These are phyloP conservation scores for Candida krabiensis DNA, from an alignment of 805 yeast genomes.

Conservation along the genomic window DNA sequence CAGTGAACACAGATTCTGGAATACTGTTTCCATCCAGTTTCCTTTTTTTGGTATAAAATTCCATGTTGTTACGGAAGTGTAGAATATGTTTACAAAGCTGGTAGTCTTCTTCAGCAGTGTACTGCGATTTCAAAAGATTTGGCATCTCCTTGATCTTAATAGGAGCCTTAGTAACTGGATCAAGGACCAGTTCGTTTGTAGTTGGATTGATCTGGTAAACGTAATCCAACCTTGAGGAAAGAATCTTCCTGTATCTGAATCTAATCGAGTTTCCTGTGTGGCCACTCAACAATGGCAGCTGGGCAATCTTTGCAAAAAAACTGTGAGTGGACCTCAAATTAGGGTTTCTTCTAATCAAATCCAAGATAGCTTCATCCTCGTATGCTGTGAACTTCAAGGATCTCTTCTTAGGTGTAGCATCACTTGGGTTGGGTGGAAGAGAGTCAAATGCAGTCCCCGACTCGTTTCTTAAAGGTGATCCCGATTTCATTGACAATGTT, in stretches of 20 bases:
- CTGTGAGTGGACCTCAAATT: slow-evolving; percentile 65
- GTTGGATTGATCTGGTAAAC: slow-evolving; percentile 49
- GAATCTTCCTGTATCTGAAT: slow-evolving; percentile 52
- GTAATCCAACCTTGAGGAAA: slow-evolving; percentile 41
- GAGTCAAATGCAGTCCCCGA: slow-evolving; percentile 6
- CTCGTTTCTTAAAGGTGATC: no score
- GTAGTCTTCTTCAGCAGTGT: slow-evolving; percentile 71
- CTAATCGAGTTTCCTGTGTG: slow-evolving; percentile 81
- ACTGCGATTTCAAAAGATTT: slow-evolving; percentile 56
- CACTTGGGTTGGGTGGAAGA: slow-evolving; percentile 1
- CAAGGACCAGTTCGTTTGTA: slow-evolving; percentile 42
- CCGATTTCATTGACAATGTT: slow-evolving; percentile 4
- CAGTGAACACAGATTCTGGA: slow-evolving; percentile 41
- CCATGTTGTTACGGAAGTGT: slow-evolving; percentile 22
- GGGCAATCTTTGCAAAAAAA: slow-evolving; percentile 62
- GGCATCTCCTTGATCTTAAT: slow-evolving; percentile 45
- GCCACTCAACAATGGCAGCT: slow-evolving; percentile 45
- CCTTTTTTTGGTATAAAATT: slow-evolving; percentile 20
- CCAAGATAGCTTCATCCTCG: slow-evolving; percentile 68
- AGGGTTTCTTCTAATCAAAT: slow-evolving; percentile 67
- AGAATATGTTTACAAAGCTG: slow-evolving; percentile 42
- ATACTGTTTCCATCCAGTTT: slow-evolving; percentile 25
- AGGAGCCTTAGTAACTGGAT: slow-evolving; percentile 39
- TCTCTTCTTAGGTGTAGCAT: slow-evolving; percentile 35
- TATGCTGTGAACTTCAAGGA: slow-evolving; percentile 53